Base-by-base conservation (phyloP, 2,329 filamentous ascomycete genomes). In the Penicillium sp. region DNA sequence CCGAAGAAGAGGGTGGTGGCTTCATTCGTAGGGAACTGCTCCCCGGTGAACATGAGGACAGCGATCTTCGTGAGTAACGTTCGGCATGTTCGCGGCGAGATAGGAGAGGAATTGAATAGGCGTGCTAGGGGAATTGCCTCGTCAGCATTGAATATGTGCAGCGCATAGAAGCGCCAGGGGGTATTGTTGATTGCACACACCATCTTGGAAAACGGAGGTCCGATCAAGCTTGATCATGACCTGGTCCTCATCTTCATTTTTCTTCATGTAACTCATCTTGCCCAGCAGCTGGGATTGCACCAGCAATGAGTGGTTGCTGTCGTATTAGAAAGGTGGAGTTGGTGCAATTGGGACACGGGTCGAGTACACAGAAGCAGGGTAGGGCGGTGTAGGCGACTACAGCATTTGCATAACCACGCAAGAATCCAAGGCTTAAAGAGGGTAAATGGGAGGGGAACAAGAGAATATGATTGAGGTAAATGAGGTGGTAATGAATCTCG, bases 1-100 rank as follows among this genome's bases (percentile, higher is more conserved):
- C 93, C 92, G 75, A 97, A 97, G 85, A 99, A 99, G 63, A 99
- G 88, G 46, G 91, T 93, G 32, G 94, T 97, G 65, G 94, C 94
- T 84, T 99, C 94, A 72, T 96, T 95, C 57, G 89, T 93, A 44
- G 93, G 92, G 81, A 97, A 99, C 72, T 87, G 91, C 80, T 99
- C 94, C 67, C 94, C 94, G 21, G 91, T 97, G 77, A 97, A 97
- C 67, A 99, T 84, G 62, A 99, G 87, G 56, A 97, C 88, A 47
- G 91, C 90, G 71, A 99, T 94, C 82, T 99, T 97, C 70, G 94
- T 97, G 63, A 99, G 83, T 61, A 97, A 89, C 62, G 96, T 94
- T 70, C 94, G 92, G 79, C 94, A 99, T 93, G 87, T 90, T 82
- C 93, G 88, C 63, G 94, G 94, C 62, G 94, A 95, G 72, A 99